These are phyloP conservation scores for Mortierella sp. DNA, from an alignment of 371 early-diverging fungal species.

Conservation along the genomic window DNA sequence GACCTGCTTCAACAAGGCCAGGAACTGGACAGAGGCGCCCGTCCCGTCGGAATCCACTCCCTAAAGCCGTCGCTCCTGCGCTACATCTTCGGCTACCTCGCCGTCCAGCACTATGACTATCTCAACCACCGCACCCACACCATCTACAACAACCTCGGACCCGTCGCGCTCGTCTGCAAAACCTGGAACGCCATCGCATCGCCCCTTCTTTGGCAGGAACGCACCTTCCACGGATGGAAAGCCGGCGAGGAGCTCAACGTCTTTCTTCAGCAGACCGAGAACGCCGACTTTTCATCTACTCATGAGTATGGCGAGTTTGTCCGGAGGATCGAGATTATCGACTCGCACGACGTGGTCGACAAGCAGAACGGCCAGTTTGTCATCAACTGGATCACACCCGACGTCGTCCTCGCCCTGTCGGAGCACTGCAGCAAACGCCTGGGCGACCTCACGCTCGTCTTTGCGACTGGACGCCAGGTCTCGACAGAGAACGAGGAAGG, in stretches of 20 bases:
- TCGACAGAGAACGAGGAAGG: conserved; percentile 54
- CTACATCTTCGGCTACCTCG: conserved; percentile 53
- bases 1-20: conserved; percentile 33
- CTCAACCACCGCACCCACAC: conserved; percentile 56
- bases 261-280: conserved; percentile 51
- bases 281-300: conserved; percentile 57
- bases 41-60: conserved; percentile 51
- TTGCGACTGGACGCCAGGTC: conserved; percentile 54
- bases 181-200: conserved; percentile 52
- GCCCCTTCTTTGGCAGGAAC: conserved; percentile 56
- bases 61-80: conserved; percentile 45
- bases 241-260: conserved; percentile 53
- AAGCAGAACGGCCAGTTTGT: conserved; percentile 58
- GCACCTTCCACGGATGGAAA: conserved; percentile 57
- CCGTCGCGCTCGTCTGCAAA: conserved; percentile 50
- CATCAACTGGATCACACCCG: conserved; percentile 59
- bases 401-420: conserved; percentile 52
- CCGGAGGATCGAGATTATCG: conserved; percentile 56
- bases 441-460: conserved; percentile 49
- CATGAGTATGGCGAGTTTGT: conserved; percentile 59
- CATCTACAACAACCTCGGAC: conserved; percentile 54
- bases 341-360: conserved; percentile 58
- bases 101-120: conserved; percentile 55
- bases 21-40: background rate
- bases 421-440: conserved; percentile 56